phyloP scores from a whole-genome alignment of 78 protist genomes.

The Dictyostelium citrinum region DNA sequence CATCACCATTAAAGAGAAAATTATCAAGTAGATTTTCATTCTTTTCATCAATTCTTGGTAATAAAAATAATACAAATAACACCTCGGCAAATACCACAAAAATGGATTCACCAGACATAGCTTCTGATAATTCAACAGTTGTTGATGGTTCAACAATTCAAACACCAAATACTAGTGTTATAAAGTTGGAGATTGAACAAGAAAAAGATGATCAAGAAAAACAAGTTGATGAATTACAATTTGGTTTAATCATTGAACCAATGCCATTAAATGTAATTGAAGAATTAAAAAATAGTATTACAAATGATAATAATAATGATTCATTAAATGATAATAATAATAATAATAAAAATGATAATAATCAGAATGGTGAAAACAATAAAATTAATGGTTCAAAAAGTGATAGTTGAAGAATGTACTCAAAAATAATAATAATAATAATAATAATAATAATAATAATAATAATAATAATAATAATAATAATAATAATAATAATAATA shows the following conservation, averaged over 20 bases:
- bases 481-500: background rate
- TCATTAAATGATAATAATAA: background rate
- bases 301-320: background rate
- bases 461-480: no score
- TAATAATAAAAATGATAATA: background rate
- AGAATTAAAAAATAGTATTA: background rate
- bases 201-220: background rate
- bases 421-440: background rate
- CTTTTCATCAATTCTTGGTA: slow-evolving; percentile 39
- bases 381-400: background rate
- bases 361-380: background rate
- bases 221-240: background rate
- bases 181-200: background rate
- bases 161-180: background rate
- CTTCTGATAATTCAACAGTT: background rate
- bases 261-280: slow-evolving; percentile 7
- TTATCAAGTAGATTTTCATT: slow-evolving; percentile 33
- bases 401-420: no score
- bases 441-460: background rate
- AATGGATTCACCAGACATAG: background rate
- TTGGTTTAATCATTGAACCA: slow-evolving; percentile 11
- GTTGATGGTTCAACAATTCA: background rate
- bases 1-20: slow-evolving; percentile 18
- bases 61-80: background rate
- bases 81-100: background rate